Evolutionary conservation across 2,329 filamentous ascomycete species (phyloP), one percentile per base, ranked within the genome.

Genomic region (Orbilia javanica): DNA sequence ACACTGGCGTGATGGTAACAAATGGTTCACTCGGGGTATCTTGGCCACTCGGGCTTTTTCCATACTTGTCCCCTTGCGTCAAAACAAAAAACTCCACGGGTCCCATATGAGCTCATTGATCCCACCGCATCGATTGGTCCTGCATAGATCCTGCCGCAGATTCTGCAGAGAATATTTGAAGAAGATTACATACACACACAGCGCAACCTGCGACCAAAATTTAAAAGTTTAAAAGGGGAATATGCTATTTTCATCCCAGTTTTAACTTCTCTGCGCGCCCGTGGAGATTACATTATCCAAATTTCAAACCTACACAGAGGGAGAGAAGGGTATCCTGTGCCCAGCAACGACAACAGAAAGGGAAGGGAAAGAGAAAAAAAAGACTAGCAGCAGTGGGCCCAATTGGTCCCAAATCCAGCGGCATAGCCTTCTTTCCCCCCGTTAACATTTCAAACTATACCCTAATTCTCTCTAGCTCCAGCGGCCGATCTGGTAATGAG

Each of bases 361-460:
- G 25, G 25, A 15, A 29, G 4, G 2, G 8, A 18, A 18, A 36
- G 22, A 5, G n/a, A 18, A 53, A n/a, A 50, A 50, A 53, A 57
- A 11, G 11, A 31, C 29, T 36, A 36, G 39, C 52, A 36, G 22
- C 15, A 36, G 52, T 57, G 52, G 52, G 18, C 31, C 52, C 34
- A 60, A 42, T 36, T 31, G 13, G 52, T 20, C 52, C 29, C 52
- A 36, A 36, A 57, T 60, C 22, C 34, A 60, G 34, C 55, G 55
- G 34, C 55, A 60, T 60, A 60, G 55, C 55, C 55, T 20, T 42
- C 34, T 60, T 39, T 60, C 34, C 27, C 55, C 31, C 55, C 34
- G 55, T 60, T 60, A 42, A 34, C 55, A 60, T 60, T 60, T 60
- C 55, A 60, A 60, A 60, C 55, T 60, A 60, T 60, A 42, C 55